Evolutionary conservation across 2,329 filamentous ascomycete genomes (phyloP).

Genomic region (Ceratocystis cubensis): DNA sequence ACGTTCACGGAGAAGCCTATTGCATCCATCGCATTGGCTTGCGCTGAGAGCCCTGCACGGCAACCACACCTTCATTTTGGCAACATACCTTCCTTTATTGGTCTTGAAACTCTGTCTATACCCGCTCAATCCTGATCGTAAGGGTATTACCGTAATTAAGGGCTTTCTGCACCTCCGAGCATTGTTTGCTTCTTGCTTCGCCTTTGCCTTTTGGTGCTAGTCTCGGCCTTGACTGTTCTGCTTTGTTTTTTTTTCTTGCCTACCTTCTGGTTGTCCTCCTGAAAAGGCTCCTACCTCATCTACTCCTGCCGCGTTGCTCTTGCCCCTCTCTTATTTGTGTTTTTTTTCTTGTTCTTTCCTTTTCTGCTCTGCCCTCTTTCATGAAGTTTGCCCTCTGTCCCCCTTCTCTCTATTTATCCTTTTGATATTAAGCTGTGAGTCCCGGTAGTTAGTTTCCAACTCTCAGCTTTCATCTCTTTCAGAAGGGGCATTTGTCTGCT

Average conservation of each 20-base stretch:
- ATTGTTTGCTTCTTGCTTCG: constrained; percentile 3
- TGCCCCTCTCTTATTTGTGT: constrained; percentile 16
- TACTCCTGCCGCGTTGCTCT: background rate
- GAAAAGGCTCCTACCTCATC: background rate
- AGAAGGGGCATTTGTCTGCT: background rate
- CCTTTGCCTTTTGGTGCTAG: background rate
- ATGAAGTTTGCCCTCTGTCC: no score
- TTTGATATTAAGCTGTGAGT: background rate
- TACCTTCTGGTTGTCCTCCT: background rate
- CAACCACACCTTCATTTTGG: background rate
- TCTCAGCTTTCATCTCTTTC: constrained; percentile 8
- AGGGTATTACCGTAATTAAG: background rate
- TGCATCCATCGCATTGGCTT: background rate
- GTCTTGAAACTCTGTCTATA: background rate
- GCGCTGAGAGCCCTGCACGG: background rate
- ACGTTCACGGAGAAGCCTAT: background rate
- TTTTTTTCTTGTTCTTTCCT: constrained; percentile 2
- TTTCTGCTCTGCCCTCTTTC: background rate
- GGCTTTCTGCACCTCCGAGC: background rate
- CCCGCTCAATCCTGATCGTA: background rate
- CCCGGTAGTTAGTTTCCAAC: no score
- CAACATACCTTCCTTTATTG: background rate
- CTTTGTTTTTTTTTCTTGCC: constrained; percentile 9
- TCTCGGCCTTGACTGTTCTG: background rate
- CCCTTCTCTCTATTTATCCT: background rate